phyloP scores from a whole-genome alignment of 176 grass and related monocot genomes.

The Hyparrhenia diplandra region DNA sequence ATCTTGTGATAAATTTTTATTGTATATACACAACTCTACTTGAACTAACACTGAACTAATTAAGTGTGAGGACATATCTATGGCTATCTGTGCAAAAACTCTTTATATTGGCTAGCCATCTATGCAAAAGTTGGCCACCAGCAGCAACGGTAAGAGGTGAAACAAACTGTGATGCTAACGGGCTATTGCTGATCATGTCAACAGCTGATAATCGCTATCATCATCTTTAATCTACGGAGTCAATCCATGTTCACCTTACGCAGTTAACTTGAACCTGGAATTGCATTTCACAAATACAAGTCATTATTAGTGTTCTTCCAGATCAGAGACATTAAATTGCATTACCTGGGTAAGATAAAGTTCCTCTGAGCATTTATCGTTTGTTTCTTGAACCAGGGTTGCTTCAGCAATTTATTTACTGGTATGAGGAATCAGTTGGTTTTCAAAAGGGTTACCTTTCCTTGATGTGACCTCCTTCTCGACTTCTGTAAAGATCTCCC shows the following conservation, averaged over 20 bases:
- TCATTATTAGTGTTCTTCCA: neutral
- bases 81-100: constrained; percentile 16
- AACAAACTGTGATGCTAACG: neutral
- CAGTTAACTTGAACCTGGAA: constrained; percentile 31
- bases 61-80: no score
- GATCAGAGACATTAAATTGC: neutral
- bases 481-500: constrained; percentile 59
- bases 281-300: constrained; percentile 20
- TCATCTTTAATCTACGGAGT: constrained; percentile 12
- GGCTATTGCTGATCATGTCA: neutral
- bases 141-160: neutral
- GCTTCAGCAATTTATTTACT: constrained; percentile 6
- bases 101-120: constrained; percentile 10
- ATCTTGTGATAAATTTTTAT: neutral
- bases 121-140: neutral
- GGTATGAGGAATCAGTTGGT: neutral
- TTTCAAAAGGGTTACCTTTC: constrained; percentile 38
- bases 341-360: neutral
- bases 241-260: neutral
- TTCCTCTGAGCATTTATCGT: neutral
- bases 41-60: neutral
- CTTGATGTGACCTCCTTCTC: constrained; percentile 63
- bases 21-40: neutral
- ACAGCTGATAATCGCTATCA: neutral
- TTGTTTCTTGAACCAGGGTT: neutral